Conservation (phyloP, 83 land plant species). For the Larix sibirica region DNA sequence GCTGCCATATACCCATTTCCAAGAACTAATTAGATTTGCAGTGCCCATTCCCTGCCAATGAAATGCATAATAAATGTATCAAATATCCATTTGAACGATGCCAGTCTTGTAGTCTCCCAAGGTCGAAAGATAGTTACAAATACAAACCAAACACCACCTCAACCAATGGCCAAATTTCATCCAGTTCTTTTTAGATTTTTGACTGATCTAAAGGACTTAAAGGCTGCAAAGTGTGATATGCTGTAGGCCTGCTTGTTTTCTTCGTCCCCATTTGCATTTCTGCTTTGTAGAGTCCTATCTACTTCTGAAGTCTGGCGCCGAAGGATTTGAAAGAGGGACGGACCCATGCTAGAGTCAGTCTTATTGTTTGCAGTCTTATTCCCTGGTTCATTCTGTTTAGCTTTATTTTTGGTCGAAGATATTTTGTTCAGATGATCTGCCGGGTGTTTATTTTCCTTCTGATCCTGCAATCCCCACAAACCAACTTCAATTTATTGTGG, state of each 20-base stretch:
- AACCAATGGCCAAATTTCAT: neutral
- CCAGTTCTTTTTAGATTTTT: neutral
- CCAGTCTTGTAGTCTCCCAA: neutral
- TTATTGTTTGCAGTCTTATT: conserved; percentile 13
- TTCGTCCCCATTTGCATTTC: neutral
- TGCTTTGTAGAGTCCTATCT: conserved; percentile 20
- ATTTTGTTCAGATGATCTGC: conserved; percentile 23
- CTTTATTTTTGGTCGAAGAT: conserved; percentile 31
- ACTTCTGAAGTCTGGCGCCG: conserved; percentile 33
- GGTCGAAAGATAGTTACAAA: neutral
- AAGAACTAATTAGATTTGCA: neutral
- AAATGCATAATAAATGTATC: neutral
- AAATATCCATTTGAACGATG: conserved; percentile 2
- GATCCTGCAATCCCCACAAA: conserved; percentile 26
- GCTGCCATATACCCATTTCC: neutral
- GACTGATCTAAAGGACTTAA: conserved; percentile 10
- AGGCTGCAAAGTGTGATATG: conserved; percentile 21
- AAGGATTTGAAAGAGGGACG: conserved; percentile 69
- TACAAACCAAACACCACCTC: neutral
- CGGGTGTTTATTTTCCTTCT: conserved; percentile 24
- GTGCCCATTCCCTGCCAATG: neutral
- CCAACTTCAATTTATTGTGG: neutral
- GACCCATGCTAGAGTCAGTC: conserved; percentile 19
- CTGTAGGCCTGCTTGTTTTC: conserved; percentile 2
- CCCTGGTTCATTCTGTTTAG: neutral